Evolutionary conservation across 140 eudicot genomes (phyloP), one percentile per base, ranked within the genome.

Genomic region (Flaveria floridana): DNA sequence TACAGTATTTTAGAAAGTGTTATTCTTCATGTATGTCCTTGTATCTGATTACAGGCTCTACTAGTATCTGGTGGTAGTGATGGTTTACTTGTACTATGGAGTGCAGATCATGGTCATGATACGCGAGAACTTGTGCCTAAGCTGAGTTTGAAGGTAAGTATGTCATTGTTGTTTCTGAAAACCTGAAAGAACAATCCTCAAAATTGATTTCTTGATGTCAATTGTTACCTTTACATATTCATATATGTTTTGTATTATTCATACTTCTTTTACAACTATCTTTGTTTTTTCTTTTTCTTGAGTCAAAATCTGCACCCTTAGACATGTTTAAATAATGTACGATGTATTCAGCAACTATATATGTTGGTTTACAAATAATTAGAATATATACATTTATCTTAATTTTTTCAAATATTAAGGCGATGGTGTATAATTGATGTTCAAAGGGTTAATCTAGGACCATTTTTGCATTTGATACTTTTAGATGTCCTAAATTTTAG

Each of bases 61-160:
- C 76, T 94, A 84, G 99, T 90, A 78, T 94, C 99, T 47, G 99
- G 99, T 72, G 99, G 99, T 66, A 94, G 91, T 82, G 99, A 94
- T 87, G 99, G 99, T 76, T 78, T 86, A 81, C 93, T 94, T 41
- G 92, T 94, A 56, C 90, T 90, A 50, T 94, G 99, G 99, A 94
- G 86, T 76, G 96, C 92, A 16, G 99, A 94, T 76, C 87, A 93
- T 84, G 89, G 92, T 68, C 97, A 82, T 71, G 99, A 94, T 86
- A 86, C 99, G 58, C 87, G 96, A 80, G 99, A 94, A 72, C 97
- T 94, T 73, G 97, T 90, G 59, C 99, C 99, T 63, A 94, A 94
- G 84, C 85, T 94, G 80, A 94, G 99, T 86, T 82, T 94, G 72
- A 94, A 94, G 82, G 99, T 94, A 85, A 47, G 50, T 19, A 69